Conservation (phyloP, 2,329 filamentous ascomycete species). For the Fusarium sp. region DNA sequence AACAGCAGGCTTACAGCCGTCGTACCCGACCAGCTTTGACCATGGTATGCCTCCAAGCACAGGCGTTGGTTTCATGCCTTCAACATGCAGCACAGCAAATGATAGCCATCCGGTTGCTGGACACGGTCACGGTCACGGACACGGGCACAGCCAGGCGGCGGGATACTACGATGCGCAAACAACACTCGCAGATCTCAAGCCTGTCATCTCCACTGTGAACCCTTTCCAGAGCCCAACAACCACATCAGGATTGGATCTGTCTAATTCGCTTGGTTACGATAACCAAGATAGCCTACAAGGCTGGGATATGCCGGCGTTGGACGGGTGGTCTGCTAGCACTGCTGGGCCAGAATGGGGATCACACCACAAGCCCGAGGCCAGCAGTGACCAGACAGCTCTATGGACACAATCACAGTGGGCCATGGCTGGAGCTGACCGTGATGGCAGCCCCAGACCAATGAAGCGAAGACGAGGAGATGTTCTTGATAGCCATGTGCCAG, state of each 20-base stretch:
- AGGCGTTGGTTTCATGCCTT: conserved; percentile 46
- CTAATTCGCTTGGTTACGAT: conserved; percentile 49
- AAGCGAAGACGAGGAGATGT: conserved; percentile 50
- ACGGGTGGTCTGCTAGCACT: conserved; percentile 46
- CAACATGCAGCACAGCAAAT: conserved; percentile 41
- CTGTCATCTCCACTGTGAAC: conserved; percentile 43
- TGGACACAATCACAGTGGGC: conserved; percentile 50
- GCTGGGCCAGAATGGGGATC: conserved; percentile 48
- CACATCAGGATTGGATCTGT: conserved; percentile 46
- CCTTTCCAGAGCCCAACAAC: conserved; percentile 44
- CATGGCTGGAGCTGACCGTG: conserved; percentile 47
- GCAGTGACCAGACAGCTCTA: conserved; percentile 43
- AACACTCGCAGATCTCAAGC: conserved; percentile 48
- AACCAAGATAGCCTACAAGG: conserved; percentile 46
- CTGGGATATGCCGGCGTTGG: conserved; percentile 52
- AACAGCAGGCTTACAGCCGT: conserved; percentile 59
- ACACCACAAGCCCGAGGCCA: conserved; percentile 45
- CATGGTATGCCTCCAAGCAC: conserved; percentile 44
- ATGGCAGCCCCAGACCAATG: conserved; percentile 48
- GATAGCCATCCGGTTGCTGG: conserved; percentile 36
- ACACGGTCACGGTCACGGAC: conserved; percentile 1
- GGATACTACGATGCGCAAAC: conserved; percentile 48
- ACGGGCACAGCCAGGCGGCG: conserved; percentile 39
- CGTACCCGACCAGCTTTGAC: conserved; percentile 59
- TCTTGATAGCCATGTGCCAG: conserved; percentile 46